Conservation (phyloP, 768 basidiomycete genomes). For the Mycena epipterygia region DNA sequence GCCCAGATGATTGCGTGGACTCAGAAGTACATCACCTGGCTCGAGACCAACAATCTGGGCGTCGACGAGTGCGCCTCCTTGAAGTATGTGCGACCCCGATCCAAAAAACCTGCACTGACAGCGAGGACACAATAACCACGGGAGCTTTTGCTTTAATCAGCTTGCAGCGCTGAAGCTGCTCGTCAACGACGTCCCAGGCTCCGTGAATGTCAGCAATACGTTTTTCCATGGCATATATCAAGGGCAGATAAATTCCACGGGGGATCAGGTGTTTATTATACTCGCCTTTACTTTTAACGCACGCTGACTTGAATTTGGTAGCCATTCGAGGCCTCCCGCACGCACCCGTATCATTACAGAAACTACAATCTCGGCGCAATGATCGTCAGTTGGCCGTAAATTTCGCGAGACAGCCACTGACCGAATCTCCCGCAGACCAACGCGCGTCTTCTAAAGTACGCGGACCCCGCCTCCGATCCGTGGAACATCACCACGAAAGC, state of each 20-base stretch:
- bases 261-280: slow-evolving; percentile 63
- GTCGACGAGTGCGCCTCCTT: slow-evolving; percentile 58
- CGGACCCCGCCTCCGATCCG: slow-evolving; percentile 55
- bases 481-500: slow-evolving; percentile 65
- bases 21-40: slow-evolving; percentile 66
- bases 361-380: slow-evolving; percentile 78
- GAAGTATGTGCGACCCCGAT: slow-evolving; percentile 58
- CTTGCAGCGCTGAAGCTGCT: slow-evolving; percentile 69
- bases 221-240: slow-evolving; percentile 68
- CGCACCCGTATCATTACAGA: slow-evolving; percentile 76
- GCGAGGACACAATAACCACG: slow-evolving; percentile 68
- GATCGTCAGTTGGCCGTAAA: slow-evolving; percentile 59
- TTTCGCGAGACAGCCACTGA: not conserved
- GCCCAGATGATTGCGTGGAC: slow-evolving; percentile 64
- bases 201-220: slow-evolving; percentile 58
- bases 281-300: not conserved
- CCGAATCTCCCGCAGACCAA: slow-evolving; percentile 58
- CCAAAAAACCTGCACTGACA: not conserved
- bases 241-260: slow-evolving; percentile 66
- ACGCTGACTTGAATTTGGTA: slow-evolving; percentile 36
- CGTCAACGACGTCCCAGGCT: slow-evolving; percentile 63
- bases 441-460: slow-evolving; percentile 65
- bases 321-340: slow-evolving; percentile 75
- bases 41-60: slow-evolving; percentile 63
- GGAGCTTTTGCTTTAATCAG: slow-evolving; percentile 74